Percentiles rank a stretch among this genome's conserved stretches.
These are phyloP conservation scores for Suhomyces wounanorum DNA, from an alignment of 1,139 yeast species.

Conservation along the genomic window DNA sequence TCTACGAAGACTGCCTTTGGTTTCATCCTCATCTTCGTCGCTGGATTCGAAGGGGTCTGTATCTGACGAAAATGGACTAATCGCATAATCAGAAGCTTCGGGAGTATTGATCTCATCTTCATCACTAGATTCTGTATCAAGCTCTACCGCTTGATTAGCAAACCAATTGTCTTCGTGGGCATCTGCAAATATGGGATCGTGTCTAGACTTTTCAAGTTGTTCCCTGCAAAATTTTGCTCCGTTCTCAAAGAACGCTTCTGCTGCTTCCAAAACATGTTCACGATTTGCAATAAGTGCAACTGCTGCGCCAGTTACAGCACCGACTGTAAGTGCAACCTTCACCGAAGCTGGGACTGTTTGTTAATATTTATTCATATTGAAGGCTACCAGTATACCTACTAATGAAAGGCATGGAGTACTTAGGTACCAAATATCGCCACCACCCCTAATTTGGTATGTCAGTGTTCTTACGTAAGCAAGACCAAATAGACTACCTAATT, in stretches of 20 bases:
- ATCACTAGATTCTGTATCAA: slow-evolving; percentile 8
- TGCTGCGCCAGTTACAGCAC: slow-evolving; percentile 43
- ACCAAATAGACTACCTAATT: not conserved
- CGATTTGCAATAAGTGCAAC: slow-evolving; percentile 37
- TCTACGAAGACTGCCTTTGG: slow-evolving; percentile 14
- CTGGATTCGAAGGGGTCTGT: slow-evolving; percentile 1
- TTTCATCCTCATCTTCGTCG: slow-evolving; percentile 3
- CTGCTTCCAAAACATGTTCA: slow-evolving; percentile 35
- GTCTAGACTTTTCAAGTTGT: slow-evolving; percentile 27
- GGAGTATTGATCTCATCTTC: slow-evolving; percentile 13
- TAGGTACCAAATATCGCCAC: not conserved
- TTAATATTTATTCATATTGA: slow-evolving; percentile 16
- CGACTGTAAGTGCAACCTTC: slow-evolving; percentile 41
- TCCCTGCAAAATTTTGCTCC: slow-evolving; percentile 40
- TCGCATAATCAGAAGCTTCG: slow-evolving; percentile 10
- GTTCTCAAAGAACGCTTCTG: slow-evolving; percentile 34
- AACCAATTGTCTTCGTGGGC: slow-evolving; percentile 29
- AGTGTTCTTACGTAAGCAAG: not conserved
- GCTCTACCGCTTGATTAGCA: slow-evolving; percentile 12
- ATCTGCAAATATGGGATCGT: slow-evolving; percentile 30
- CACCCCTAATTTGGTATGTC: not conserved
- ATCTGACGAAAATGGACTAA: slow-evolving; percentile 7
- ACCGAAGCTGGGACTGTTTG: slow-evolving; percentile 39
- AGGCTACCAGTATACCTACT: slow-evolving; percentile 12
- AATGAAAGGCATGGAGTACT: slow-evolving; percentile 2